Base-by-base conservation (phyloP, 768 basidiomycete species). In the Pleurotus platypus region DNA sequence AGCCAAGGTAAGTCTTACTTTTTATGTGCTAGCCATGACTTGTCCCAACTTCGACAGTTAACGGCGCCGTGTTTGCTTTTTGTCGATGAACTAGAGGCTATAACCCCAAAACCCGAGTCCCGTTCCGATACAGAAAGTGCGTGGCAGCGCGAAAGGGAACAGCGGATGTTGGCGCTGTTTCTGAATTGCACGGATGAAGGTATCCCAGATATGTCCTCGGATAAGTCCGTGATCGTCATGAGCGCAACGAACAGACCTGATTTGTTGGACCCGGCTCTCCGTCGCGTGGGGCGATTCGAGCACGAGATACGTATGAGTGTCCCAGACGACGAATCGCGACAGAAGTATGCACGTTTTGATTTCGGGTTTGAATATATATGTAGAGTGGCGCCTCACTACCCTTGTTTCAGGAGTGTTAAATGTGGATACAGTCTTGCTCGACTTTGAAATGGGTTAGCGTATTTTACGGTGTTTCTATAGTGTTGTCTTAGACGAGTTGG, bases 291-390 rank as follows among this genome's bases (percentile, higher is more conserved):
- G 4, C 76, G 97, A 35, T 99, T 99, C 59, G 97, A 98, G 67
- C 92, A 95, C 62, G 97, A 99, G 72, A 98, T 99, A 49, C 89
- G 91, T 51, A 94, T 98, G 91, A 90, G 91, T 11, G 96, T 99
- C 3, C 97, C 97, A 2, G 93, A 95, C 63, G 90, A 97, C 58
- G 86, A 86, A 55, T 94, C 89, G 0, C 78, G 97, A 57, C 87
- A 89, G 60, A 89, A 94, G 96, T 98, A 57, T 63, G 88, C 75
- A 35, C 9, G 11, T 35, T 35, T 35, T 35, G 30, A 35, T 35
- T 35, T 35, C 11, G 30, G 30, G 9, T 35, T 35, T 35, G 30
- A 35, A 35, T 35, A 35, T 35, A 35, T 35, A 35, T 35, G 30
- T 35, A 35, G 11, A 35, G 30, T 9, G 30, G 30, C 30, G 30